Base-by-base conservation (phyloP, 495 filamentous ascomycete genomes). In the Xylaria cubensis region DNA sequence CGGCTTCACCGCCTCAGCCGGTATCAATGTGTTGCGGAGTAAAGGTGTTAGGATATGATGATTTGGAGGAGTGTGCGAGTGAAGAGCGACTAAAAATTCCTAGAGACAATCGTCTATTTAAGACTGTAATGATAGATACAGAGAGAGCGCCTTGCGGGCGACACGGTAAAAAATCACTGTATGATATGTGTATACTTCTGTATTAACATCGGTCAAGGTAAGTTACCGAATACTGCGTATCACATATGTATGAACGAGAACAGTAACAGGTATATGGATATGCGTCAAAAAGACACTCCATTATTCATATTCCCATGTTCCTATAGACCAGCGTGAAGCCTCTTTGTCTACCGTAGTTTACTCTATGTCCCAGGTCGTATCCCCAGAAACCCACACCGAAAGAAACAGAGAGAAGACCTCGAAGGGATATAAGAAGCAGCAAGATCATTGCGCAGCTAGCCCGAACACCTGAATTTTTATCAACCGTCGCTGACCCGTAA, bases 1-100 rank as follows among this genome's bases (percentile, higher is more conserved):
- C n/a, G 89, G 90, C 3, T 97, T 95, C 78, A 92, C 91, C 66
- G 92, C 88, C 9, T 88, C 87, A 44, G 88, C 88, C 0, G 83
- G 88, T 1, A 73, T 89, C 12, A 90, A 92, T 80, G 82, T 91
- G 36, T 74, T 94, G 72, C 83, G 87, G 75, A 92, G 88, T 72
- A 89, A 91, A 72, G 91, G 88, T 10, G 82, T 90, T 4, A 84
- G 86, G 76, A 86, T 90, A 83, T 91, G 74, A 76, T 32, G n/a
- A n/a, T n/a, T n/a, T 34, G 32, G 2, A 1, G 26, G 10, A 42
- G 42, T 24, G 53, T 64, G 55, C 29, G 53, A 26, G 24, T 26
- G 34, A 58, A 58, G 53, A 26, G 32, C 21, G 34, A 58, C 29
- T 9, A 41, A 70, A 65, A 53, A 61, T 56, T 36, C 55, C 15